phyloP scores from a whole-genome alignment of 2,329 filamentous ascomycete species.

The Cladosporium sp. region DNA sequence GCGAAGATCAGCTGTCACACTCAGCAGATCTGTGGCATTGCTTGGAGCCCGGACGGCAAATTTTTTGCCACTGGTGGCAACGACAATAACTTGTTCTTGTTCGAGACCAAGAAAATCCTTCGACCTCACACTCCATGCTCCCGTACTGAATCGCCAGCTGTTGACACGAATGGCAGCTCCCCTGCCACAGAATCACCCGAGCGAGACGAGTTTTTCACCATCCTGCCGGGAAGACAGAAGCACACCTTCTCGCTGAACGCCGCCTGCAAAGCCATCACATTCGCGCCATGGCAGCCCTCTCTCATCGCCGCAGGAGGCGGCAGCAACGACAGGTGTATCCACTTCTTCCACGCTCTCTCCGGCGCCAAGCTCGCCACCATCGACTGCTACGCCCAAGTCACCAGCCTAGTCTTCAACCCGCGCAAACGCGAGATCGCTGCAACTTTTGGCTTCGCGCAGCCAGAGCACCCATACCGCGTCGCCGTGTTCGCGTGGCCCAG shows the following conservation, averaged over 20 bases:
- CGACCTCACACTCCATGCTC: not conserved
- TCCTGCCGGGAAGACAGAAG: conserved; percentile 51
- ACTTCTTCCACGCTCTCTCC: conserved; percentile 87
- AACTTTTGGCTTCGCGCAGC: conserved; percentile 90
- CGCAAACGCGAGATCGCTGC: conserved; percentile 78
- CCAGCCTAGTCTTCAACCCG: conserved; percentile 79
- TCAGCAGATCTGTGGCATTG: conserved; percentile 91
- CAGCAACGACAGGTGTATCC: conserved; percentile 91
- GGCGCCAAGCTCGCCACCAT: conserved; percentile 86
- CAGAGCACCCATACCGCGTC: conserved; percentile 84
- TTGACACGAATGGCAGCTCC: conserved; percentile 25
- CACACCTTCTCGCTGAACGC: conserved; percentile 78
- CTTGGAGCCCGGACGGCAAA: conserved; percentile 76
- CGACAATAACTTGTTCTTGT: conserved; percentile 85
- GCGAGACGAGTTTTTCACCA: conserved; percentile 33
- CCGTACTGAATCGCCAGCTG: not conserved
- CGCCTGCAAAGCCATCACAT: conserved; percentile 94
- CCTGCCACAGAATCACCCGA: conserved; percentile 25
- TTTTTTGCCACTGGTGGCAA: conserved; percentile 88
- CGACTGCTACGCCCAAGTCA: conserved; percentile 89
- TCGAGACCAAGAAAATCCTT: conserved; percentile 63
- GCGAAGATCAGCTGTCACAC: conserved; percentile 75
- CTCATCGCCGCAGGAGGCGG: conserved; percentile 89
- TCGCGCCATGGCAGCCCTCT: conserved; percentile 89
- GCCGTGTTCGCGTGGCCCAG: conserved; percentile 94